Conservation (phyloP, 129 eudicot genomes). For the Pittosporum tobira region DNA sequence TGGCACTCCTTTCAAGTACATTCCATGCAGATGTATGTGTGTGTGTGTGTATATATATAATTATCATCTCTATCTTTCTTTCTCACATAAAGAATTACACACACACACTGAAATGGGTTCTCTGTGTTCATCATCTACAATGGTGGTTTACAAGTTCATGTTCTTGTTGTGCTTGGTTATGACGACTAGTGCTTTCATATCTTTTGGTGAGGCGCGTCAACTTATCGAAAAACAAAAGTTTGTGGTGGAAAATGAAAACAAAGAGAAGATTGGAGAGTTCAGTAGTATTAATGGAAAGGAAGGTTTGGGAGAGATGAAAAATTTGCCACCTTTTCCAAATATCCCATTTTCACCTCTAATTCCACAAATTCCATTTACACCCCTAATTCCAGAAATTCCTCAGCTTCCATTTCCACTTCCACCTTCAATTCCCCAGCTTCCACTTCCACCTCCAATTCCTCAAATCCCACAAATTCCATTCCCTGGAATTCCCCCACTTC, state of each 20-base stretch:
- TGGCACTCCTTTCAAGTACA: slow-evolving; percentile 1
- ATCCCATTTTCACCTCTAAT: slow-evolving; percentile 11
- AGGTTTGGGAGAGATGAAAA: background rate
- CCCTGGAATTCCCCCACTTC: slow-evolving; percentile 1
- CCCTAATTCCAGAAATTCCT: slow-evolving; percentile 5
- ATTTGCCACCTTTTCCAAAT: slow-evolving; percentile 1
- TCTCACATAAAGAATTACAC: background rate
- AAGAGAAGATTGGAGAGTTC: background rate
- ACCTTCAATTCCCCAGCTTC: slow-evolving; percentile 1
- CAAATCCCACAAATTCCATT: too few species aligned
- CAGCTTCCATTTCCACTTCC: slow-evolving; percentile 1
- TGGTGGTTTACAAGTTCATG: background rate
- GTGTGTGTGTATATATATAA: too few species aligned
- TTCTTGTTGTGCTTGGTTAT: too few species aligned
- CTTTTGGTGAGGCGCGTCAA: too few species aligned
- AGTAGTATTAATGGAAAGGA: background rate
- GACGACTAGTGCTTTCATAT: too few species aligned
- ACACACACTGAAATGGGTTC: background rate
- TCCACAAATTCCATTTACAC: slow-evolving; percentile 7
- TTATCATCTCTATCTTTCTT: background rate
- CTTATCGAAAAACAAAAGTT: too few species aligned
- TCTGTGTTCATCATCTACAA: too few species aligned
- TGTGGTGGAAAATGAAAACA: background rate
- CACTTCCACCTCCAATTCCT: background rate
- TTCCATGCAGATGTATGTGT: too few species aligned